Evolutionary conservation across 2,329 filamentous ascomycete species (phyloP).

Genomic region (Colletotrichum zoysiae): DNA sequence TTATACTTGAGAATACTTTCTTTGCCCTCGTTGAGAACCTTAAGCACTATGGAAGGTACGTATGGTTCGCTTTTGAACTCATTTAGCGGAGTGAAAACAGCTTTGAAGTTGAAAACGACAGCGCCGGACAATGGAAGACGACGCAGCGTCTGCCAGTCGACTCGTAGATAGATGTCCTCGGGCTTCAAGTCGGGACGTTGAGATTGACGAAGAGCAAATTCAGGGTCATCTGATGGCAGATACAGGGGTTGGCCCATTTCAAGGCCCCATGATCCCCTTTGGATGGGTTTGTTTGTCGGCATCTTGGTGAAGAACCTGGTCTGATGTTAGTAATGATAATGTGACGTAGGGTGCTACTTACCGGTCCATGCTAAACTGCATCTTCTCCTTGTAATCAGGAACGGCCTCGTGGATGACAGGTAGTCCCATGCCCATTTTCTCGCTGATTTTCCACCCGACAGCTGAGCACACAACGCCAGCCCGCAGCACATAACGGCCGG

Average conservation of each 20-base stretch:
- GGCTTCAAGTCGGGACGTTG: constrained; percentile 70
- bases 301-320: constrained; percentile 84
- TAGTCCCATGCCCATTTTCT: constrained; percentile 79
- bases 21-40: constrained; percentile 78
- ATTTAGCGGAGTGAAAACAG: constrained; percentile 80
- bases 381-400: constrained; percentile 88
- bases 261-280: constrained; percentile 86
- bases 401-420: constrained; percentile 80
- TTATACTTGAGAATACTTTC: constrained; percentile 82
- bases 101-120: constrained; percentile 91
- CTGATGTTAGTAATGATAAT: neutral
- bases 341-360: constrained; percentile 51
- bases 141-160: constrained; percentile 90
- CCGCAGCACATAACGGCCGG: constrained; percentile 80
- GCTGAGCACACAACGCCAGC: constrained; percentile 84
- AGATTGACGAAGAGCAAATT: constrained; percentile 68
- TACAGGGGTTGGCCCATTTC: constrained; percentile 82
- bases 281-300: constrained; percentile 80
- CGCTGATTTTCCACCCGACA: constrained; percentile 82
- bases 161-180: constrained; percentile 75
- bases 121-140: constrained; percentile 81
- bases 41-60: constrained; percentile 76
- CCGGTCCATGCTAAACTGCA: constrained; percentile 89
- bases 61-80: constrained; percentile 80
- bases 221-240: constrained; percentile 76